Base-by-base conservation (phyloP, 805 yeast genomes). In the Metschnikowia similis region DNA sequence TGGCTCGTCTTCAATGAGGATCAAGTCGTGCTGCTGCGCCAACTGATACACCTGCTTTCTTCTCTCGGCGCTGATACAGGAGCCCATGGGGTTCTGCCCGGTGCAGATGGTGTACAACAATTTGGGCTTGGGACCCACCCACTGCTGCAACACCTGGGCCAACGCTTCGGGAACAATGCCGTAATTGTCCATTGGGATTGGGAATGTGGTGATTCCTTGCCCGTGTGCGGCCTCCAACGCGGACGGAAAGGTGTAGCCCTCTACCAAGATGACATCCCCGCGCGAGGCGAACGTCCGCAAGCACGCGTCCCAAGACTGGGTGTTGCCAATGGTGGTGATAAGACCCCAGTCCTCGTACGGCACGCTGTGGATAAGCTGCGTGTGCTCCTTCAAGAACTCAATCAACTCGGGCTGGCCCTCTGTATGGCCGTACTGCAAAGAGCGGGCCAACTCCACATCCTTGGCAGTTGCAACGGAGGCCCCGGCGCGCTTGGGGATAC, bases 71-170 rank as follows among this genome's bases (percentile, higher is more conserved):
- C 85, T 74, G 61, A 94, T 74, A 26, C 89, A 87, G 3, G 96
- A 84, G 35, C 99, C 99, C 16, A 97, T 91, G 56, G 99, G 99
- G 78, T 92, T 92, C 75, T 94, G 98, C 55, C 99, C 99, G 8
- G 98, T 94, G 57, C 94, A 85, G 60, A 92, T 89, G 37, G 94
- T 84, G 80, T 94, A 94, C 59, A 92, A 75, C 52, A 92, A 73
- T 69, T 86, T 89, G 57, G 98, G 98, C 69, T 83, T 83, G 81
- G 79, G 49, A 72, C 61, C 84, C 11, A 76, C 75, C 97, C 97
- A 91, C 63, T 78, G 72, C 53, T 76, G 79, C 61, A 92, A 71
- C 47, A 84, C 67, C 9, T 66, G 58, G 35, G 76, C 91, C 48
- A 92, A 73, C 45, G 80, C 79, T 52, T 81, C 85, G 11, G 96